phyloP scores from a whole-genome alignment of 768 basidiomycete genomes.

The Kwoniella shandongensis region DNA sequence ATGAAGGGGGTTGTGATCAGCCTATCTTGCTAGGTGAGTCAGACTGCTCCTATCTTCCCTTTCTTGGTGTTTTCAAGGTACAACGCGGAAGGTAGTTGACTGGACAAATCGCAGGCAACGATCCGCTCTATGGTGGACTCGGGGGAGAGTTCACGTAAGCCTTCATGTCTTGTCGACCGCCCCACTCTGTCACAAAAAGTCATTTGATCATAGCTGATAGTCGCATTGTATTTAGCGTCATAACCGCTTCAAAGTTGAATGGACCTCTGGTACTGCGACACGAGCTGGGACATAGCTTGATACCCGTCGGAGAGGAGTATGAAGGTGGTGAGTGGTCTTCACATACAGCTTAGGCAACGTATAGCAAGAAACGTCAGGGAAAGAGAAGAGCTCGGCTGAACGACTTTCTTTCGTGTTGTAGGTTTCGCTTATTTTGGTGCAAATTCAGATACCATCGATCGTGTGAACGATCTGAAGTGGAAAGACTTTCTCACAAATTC shows the following conservation, averaged over 20 bases:
- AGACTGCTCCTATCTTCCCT: not conserved
- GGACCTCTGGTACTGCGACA: conserved; percentile 51
- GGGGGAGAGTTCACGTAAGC: conserved; percentile 53
- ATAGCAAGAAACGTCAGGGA: too few species aligned
- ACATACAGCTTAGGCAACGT: too few species aligned
- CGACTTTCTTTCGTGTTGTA: too few species aligned
- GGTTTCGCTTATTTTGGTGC: conserved; percentile 47
- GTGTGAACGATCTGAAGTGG: conserved; percentile 43
- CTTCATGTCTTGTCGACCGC: too few species aligned
- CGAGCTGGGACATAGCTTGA: conserved; percentile 50
- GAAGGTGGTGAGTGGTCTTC: conserved; percentile 42
- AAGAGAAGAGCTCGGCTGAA: not conserved
- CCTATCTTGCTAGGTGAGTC: conserved; percentile 44
- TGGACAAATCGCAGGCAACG: conserved; percentile 33
- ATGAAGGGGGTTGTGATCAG: conserved; percentile 49
- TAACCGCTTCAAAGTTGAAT: conserved; percentile 49
- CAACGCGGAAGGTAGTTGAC: not conserved
- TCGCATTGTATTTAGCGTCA: conserved; percentile 28
- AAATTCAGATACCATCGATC: conserved; percentile 33
- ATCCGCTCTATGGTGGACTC: conserved; percentile 49
- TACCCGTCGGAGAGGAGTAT: conserved; percentile 51
- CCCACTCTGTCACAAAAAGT: not conserved
- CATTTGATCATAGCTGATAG: not conserved
- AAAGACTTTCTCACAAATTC: conserved; percentile 29
- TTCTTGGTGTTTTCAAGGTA: not conserved